Evolutionary conservation across 2,329 filamentous ascomycete species (phyloP), one percentile per base, ranked within the genome.

Genomic region (Colletotrichum lupini): DNA sequence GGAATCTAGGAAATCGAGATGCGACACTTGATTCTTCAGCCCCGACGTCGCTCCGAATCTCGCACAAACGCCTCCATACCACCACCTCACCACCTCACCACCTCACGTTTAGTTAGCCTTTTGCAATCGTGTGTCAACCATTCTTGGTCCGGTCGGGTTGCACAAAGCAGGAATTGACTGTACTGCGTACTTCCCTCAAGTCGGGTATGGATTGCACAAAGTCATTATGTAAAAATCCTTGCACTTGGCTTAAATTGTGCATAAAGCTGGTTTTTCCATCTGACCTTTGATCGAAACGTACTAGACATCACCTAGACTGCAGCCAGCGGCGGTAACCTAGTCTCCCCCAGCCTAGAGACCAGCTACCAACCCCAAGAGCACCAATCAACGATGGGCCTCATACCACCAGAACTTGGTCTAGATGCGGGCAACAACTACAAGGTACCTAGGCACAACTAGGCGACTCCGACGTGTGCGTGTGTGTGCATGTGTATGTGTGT

Each of bases 31-130:
- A 24, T 6, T 63, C 53, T 28, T 59, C 65, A 72, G 69, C 58
- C 67, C 70, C 67, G 70, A 66, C 60, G 60, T 73, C 70, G 70
- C 70, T 70, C 67, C 70, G 55, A 73, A 73, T 69, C 67, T 73
- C 70, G 70, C 70, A 46, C 63, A 65, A 73, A 73, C 35, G 60
- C 67, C 28, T 68, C 37, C 24, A 64, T 60, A 37, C 58, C 65
- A 63, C 14, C 14, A 26, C 26, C 26, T 26, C 26, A 19, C 37
- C 46, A 59, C 26, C 55, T 22, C 19, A 57, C 52, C 37, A 42
- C 14, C 16, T 16, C 5, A 16, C 14, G 14, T 42, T 42, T 19
- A 42, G 49, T 72, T 63, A 72, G 69, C 65, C 58, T 69, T 69
- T 72, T 63, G 68, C 63, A 66, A 26, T 42, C 32, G 46, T 56